phyloP scores from a whole-genome alignment of 73 alveolate species.

The Paramecium octaurelia region DNA sequence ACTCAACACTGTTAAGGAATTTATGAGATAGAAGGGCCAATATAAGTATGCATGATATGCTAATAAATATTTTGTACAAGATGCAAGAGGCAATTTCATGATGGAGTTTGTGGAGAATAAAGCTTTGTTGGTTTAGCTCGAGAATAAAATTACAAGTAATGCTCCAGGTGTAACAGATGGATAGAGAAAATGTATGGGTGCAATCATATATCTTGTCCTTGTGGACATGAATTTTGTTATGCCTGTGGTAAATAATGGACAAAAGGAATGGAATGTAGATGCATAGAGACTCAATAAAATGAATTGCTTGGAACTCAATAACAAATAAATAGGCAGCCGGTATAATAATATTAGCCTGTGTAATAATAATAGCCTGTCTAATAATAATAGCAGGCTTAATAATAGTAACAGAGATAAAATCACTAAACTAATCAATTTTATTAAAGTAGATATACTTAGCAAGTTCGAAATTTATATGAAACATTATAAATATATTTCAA shows the following conservation, averaged over 20 bases:
- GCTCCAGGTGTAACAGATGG: background rate
- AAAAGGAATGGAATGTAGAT: background rate
- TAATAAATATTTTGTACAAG: background rate
- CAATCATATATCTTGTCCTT: background rate
- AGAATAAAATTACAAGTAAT: background rate
- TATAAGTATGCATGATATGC: background rate
- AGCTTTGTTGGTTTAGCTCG: background rate
- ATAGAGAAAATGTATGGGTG: background rate
- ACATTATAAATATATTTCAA: background rate
- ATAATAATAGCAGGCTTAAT: background rate
- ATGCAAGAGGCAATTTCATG: background rate
- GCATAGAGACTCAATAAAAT: background rate
- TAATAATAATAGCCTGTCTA: background rate
- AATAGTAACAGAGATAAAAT: background rate
- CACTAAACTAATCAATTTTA: background rate
- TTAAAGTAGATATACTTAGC: background rate
- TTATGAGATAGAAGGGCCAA: background rate
- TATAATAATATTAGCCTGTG: too few relatives aligned
- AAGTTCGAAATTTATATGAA: background rate
- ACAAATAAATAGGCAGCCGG: too few relatives aligned
- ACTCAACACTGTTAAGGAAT: background rate
- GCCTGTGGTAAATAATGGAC: background rate
- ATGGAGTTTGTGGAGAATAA: background rate
- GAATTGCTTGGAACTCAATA: background rate
- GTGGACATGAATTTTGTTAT: slow-evolving; percentile 23